Base-by-base conservation (phyloP, 2,329 filamentous ascomycete species). In the Zarea fungicola region DNA sequence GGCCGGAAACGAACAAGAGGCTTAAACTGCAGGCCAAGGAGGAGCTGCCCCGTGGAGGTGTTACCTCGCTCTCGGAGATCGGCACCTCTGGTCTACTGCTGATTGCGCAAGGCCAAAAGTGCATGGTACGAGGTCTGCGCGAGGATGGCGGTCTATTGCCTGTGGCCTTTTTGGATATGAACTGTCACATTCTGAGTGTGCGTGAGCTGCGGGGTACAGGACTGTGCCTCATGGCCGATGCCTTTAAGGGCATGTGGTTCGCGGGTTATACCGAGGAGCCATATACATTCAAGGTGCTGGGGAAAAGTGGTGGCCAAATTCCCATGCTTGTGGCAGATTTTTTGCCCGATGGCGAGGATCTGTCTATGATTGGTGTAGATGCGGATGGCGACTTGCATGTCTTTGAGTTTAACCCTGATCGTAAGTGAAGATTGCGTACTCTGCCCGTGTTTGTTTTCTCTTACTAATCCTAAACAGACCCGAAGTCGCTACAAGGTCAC, bases 91-190 rank as follows among this genome's bases (percentile, higher is more conserved):
- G 87, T 1, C 89, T 92, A 56, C 83, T 95, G 76, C 84, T 93
- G 53, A 87, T 87, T 34, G 90, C 91, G 0, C 93, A 99, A 63
- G 93, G 93, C 1, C 91, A 96, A 61, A 99, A 99, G 68, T 92
- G 90, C 65, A 95, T 99, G 87, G 90, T 99, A 1, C 80, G 93
- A 51, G 93, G 93, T 34, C 76, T 99, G 3, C 96, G 96, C 65
- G 93, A 99, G 65, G 93, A 99, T 62, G 89, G 91, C 1, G 90
- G 87, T 1, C 77, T 97, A 45, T 75, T 97, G 1, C 93, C 93
- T 0, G 92, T 99, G 4, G 93, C 93, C 0, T 99, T 99, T 62
- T 87, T 99, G 76, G 93, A 99, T 61, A 95, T 96, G 83, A 93
- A 89, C 69, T 95, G 88, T 66, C 93, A 96, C 60, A 89, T 96